Conservation (phyloP, 352 stramenopile genomes). For the Phytophthora niederhauseri region DNA sequence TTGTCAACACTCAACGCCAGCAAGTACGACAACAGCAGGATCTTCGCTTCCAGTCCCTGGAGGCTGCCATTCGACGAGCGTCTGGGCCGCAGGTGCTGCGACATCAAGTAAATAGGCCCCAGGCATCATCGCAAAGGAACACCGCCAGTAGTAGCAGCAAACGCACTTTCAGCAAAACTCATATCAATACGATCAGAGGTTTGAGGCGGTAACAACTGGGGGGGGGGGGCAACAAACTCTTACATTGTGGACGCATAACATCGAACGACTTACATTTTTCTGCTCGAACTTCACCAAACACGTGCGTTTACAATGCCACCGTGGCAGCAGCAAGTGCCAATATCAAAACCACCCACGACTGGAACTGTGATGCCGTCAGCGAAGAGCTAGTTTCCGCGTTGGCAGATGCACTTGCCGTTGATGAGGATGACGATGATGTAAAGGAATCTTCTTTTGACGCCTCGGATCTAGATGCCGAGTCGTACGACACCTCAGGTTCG, state of each 20-base stretch:
- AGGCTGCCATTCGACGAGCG: conserved; percentile 39
- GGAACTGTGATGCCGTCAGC: not conserved
- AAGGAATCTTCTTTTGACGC: conserved; percentile 4
- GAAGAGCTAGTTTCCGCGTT: conserved; percentile 15
- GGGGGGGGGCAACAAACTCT: not conserved
- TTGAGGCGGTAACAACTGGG: conserved; percentile 25
- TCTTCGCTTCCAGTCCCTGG: conserved; percentile 44
- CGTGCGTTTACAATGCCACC: conserved; percentile 1
- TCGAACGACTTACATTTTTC: not conserved
- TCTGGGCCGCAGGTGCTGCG: conserved; percentile 2
- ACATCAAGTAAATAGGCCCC: not conserved
- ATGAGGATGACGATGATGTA: conserved; percentile 6
- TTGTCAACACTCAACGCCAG: conserved; percentile 9
- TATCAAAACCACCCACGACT: not conserved
- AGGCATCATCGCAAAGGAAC: conserved; percentile 1
- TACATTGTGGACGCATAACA: not conserved
- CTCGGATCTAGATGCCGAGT: conserved; percentile 13
- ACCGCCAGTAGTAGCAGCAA: conserved; percentile 5
- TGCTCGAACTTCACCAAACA: not conserved
- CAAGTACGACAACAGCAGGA: conserved; percentile 43
- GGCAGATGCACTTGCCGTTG: conserved; percentile 16
- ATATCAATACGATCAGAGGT: conserved; percentile 41
- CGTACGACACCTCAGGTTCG: conserved; percentile 9
- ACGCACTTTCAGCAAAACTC: conserved; percentile 21
- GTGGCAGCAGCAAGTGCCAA: not conserved